phyloP scores from a whole-genome alignment of 148 eudicot species.

The Oxyria digyna region DNA sequence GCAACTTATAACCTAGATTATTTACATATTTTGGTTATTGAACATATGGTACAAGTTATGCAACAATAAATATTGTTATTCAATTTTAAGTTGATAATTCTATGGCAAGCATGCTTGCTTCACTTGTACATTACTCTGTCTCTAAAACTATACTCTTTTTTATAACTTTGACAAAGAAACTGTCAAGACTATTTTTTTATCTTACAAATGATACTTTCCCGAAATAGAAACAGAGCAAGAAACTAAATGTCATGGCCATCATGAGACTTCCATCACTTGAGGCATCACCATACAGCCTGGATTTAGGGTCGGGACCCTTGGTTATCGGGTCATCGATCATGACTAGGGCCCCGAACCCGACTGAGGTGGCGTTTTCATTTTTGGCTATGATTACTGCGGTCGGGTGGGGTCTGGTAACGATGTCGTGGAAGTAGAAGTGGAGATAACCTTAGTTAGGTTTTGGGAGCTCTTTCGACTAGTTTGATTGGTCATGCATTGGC shows the following conservation, averaged over 20 bases:
- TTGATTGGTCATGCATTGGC: no score
- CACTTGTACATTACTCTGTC: neutral
- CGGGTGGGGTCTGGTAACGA: slow-evolving; percentile 25
- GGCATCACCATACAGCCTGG: slow-evolving; percentile 29
- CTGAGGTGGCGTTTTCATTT: slow-evolving; percentile 15
- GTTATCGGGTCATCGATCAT: slow-evolving; percentile 40
- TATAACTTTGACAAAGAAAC: no score
- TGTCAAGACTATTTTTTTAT: no score
- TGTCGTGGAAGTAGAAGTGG: slow-evolving; percentile 52
- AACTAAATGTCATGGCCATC: slow-evolving; percentile 29
- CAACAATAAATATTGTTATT: no score
- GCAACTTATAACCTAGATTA: no score
- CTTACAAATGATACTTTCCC: slow-evolving; percentile 35
- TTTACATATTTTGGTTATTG: no score
- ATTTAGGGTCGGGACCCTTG: slow-evolving; percentile 17
- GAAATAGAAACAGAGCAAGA: slow-evolving; percentile 28
- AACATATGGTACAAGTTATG: no score
- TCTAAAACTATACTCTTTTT: neutral
- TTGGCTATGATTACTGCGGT: slow-evolving; percentile 27
- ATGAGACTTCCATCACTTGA: slow-evolving; percentile 16
- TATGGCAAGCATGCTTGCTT: neutral
- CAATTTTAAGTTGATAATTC: neutral
- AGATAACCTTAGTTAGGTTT: slow-evolving; percentile 33
- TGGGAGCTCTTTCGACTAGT: slow-evolving; percentile 26
- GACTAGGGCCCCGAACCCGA: slow-evolving; percentile 28